Evolutionary conservation across 306 rosid species (phyloP).

Genomic region (Acacia melanoxylon): DNA sequence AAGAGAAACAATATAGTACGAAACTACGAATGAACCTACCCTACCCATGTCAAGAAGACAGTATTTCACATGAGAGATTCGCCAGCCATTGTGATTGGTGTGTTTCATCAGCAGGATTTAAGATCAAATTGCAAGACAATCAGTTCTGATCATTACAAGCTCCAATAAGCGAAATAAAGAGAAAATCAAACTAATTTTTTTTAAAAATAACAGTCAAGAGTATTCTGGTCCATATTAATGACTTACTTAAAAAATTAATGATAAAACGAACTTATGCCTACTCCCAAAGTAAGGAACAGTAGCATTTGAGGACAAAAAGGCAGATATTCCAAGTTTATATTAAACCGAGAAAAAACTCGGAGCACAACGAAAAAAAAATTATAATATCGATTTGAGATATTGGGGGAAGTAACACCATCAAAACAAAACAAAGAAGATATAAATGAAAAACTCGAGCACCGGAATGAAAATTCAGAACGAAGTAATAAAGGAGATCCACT

Average conservation of each 20-base stretch:
- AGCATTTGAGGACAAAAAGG: background rate
- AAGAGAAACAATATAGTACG: background rate
- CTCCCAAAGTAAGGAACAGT: background rate
- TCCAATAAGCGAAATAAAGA: background rate
- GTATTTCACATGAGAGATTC: background rate
- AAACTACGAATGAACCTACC: background rate
- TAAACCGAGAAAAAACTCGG: background rate
- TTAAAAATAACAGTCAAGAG: background rate
- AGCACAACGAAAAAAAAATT: background rate
- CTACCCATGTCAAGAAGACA: background rate
- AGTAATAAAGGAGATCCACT: constrained; percentile 54
- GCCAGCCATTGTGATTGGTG: constrained; percentile 11
- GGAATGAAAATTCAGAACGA: constrained; percentile 24
- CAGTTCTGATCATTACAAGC: constrained; percentile 3
- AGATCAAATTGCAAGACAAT: background rate
- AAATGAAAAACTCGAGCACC: background rate
- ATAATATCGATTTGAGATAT: background rate
- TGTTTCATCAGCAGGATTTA: background rate
- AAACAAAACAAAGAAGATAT: background rate
- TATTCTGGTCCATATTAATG: background rate
- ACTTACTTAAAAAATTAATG: background rate
- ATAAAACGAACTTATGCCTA: background rate
- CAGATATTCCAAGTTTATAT: background rate
- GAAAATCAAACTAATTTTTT: background rate
- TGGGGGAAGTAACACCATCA: background rate